Evolutionary conservation across 192 early-diverging fungal genomes (phyloP).

Genomic region (Obelidium mucronatum): DNA sequence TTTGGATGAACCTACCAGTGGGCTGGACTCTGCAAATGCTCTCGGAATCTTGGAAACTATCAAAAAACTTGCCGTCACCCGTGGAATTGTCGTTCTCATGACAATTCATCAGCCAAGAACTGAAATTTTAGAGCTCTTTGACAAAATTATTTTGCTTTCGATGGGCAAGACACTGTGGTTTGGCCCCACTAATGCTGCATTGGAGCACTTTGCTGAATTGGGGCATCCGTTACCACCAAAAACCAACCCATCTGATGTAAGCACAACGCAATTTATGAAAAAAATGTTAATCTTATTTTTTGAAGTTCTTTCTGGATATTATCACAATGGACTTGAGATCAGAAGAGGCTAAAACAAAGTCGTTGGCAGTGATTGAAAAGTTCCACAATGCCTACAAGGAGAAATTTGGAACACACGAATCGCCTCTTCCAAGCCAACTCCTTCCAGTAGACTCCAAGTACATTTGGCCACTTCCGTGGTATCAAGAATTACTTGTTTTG

Average conservation of each 20-base stretch:
- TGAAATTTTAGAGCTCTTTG: conserved; percentile 78
- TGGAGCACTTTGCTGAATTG: conserved; percentile 49
- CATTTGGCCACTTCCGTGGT: conserved; percentile 33
- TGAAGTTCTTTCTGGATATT: conserved; percentile 34
- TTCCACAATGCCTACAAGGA: conserved; percentile 29
- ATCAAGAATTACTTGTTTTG: conserved; percentile 38
- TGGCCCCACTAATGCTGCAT: conserved; percentile 35
- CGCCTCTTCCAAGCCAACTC: conserved; percentile 28
- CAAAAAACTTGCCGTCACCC: conserved; percentile 59
- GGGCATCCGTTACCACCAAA: conserved; percentile 49
- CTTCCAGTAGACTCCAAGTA: background rate
- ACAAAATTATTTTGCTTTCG: conserved; percentile 76
- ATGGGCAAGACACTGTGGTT: conserved; percentile 65
- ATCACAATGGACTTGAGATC: conserved; percentile 37
- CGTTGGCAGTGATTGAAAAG: conserved; percentile 32
- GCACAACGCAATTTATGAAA: background rate
- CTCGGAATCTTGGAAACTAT: conserved; percentile 65
- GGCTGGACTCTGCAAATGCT: conserved; percentile 71
- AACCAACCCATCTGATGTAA: conserved; percentile 54
- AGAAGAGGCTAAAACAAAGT: conserved; percentile 16
- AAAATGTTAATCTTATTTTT: background rate
- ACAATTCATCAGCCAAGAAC: conserved; percentile 81
- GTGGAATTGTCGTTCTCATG: conserved; percentile 70
- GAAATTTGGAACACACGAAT: conserved; percentile 30
- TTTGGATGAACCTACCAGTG: conserved; percentile 52